A percentile compares a stretch with the other conserved stretches of the same genome.
phyloP scores from a whole-genome alignment of 352 stramenopile genomes.

The Blastocystis sp. region DNA sequence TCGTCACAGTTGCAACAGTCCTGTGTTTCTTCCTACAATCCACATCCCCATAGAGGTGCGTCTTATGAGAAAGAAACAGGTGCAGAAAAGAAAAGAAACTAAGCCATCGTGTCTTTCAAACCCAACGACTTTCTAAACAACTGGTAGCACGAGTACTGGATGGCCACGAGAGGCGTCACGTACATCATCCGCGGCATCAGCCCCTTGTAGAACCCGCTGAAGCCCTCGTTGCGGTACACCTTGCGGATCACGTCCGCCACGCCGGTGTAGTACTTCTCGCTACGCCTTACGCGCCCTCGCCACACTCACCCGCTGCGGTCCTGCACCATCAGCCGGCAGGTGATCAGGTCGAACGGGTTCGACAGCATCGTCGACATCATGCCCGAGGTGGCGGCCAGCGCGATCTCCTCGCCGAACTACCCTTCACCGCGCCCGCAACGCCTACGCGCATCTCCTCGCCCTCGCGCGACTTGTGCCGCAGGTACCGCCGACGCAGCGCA shows the following conservation, averaged over 20 bases:
- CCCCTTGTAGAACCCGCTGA: slow-evolving; percentile 35
- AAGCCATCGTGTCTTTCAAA: background rate
- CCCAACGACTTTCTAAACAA: slow-evolving; percentile 37
- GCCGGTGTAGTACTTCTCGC: slow-evolving; percentile 33
- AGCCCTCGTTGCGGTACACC: slow-evolving; percentile 34
- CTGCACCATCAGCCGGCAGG: slow-evolving; percentile 36
- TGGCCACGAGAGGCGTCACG: slow-evolving; percentile 37
- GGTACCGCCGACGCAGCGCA: background rate
- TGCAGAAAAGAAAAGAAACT: background rate
- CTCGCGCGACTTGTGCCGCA: background rate
- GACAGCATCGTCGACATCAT: slow-evolving; percentile 14
- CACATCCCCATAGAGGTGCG: no score
- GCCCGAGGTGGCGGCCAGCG: background rate
- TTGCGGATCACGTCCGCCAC: slow-evolving; percentile 26
- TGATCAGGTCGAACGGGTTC: slow-evolving; percentile 43
- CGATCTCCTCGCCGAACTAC: slow-evolving; percentile 48
- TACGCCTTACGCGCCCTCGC: background rate
- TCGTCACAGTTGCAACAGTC: background rate
- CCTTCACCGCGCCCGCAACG: background rate
- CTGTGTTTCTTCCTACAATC: background rate
- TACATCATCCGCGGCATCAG: slow-evolving; percentile 48
- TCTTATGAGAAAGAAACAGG: no score
- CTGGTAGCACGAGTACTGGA: slow-evolving; percentile 44
- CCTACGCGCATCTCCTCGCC: background rate
- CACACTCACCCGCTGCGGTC: slow-evolving; percentile 13